Evolutionary conservation across 2,329 filamentous ascomycete species (phyloP).

Genomic region (Colletotrichum cereale): DNA sequence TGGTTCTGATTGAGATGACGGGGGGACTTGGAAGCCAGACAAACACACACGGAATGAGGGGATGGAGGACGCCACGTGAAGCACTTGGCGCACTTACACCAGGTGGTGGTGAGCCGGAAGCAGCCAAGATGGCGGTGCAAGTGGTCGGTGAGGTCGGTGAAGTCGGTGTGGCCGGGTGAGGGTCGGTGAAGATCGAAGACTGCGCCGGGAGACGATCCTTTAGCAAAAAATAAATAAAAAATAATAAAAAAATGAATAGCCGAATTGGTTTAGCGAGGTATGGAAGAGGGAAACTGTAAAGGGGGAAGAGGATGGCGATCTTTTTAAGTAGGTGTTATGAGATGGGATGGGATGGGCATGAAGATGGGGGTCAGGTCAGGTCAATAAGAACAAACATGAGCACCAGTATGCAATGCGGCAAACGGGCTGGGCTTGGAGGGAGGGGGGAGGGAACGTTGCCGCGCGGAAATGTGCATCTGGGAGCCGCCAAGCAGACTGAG

Average conservation of each 20-base stretch:
- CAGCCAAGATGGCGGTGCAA: neutral
- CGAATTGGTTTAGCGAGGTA: neutral
- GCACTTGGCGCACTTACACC: neutral
- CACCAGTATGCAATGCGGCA: neutral
- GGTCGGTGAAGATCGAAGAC: neutral
- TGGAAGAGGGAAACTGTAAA: neutral
- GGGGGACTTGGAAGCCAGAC: neutral
- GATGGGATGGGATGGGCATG: neutral
- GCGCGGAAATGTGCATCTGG: neutral
- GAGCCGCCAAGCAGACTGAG: conserved; percentile 1
- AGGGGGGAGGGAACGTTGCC: neutral
- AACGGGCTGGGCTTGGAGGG: neutral
- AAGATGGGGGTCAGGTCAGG: too few relatives aligned
- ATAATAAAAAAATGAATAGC: too few relatives aligned
- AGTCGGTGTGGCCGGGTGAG: neutral
- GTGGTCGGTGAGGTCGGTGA: neutral
- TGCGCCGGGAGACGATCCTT: neutral
- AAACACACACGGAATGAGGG: neutral
- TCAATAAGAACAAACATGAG: too few relatives aligned
- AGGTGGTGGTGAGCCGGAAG: neutral
- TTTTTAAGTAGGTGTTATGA: conserved; percentile 16
- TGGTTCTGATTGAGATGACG: neutral
- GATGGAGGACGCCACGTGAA: neutral
- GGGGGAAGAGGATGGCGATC: conserved; percentile 3
- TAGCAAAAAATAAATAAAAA: conserved; percentile 10